A percentile compares a stretch with the other conserved stretches of the same genome.
Conservation (phyloP, 2,329 filamentous ascomycete species). For the Beauveria pseudobassiana region DNA sequence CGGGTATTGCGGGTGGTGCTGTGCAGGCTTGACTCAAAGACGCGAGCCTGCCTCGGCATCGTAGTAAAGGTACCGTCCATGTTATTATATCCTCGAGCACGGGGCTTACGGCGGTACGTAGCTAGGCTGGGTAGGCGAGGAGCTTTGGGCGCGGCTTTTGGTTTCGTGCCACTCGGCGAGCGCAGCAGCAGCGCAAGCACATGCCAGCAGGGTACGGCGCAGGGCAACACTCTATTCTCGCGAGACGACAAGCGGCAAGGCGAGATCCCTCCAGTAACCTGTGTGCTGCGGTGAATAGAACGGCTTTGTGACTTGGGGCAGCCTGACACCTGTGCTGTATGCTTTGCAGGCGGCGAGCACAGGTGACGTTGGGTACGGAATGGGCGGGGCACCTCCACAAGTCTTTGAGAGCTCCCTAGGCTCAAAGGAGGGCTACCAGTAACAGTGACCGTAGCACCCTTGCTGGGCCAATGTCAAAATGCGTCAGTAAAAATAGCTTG, state of each 20-base stretch:
- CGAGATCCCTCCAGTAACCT: neutral
- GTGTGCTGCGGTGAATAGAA: neutral
- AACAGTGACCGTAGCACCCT: neutral
- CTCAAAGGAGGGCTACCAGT: neutral
- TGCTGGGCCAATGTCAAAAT: no score
- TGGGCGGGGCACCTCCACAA: neutral
- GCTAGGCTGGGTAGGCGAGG: neutral
- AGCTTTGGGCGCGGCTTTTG: neutral
- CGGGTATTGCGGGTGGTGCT: neutral
- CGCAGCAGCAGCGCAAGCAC: neutral
- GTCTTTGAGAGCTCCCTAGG: neutral
- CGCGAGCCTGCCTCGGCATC: conserved; percentile 1
- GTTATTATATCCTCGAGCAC: conserved; percentile 2
- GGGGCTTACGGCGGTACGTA: neutral
- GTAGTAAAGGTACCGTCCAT: conserved; percentile 5
- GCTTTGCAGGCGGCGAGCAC: neutral
- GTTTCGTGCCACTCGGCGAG: neutral
- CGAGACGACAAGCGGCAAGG: conserved; percentile 1
- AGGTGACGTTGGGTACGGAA: conserved; percentile 1
- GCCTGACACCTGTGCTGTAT: neutral
- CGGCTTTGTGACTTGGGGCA: neutral
- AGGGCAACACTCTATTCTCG: neutral
- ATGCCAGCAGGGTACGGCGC: neutral
- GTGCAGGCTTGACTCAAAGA: conserved; percentile 10
- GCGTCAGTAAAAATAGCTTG: neutral